Evolutionary conservation across 371 early-diverging fungal genomes (phyloP).

Genomic region (Parasitella parasitica): DNA sequence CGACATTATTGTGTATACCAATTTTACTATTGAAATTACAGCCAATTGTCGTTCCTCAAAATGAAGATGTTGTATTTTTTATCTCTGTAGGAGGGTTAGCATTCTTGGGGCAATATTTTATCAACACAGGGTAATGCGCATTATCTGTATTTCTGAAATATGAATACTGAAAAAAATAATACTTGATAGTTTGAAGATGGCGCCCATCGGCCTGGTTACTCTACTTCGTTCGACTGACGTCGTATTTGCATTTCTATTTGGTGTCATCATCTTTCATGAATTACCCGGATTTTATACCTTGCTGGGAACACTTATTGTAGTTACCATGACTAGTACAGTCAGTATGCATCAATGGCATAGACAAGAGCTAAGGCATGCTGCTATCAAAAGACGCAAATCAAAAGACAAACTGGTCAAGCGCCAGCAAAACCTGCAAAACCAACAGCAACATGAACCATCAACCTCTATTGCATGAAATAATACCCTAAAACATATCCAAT

Average conservation of each 20-base stretch:
- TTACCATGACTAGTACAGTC: constrained; percentile 58
- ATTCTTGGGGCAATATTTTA: constrained; percentile 69
- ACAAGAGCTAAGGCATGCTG: constrained; percentile 9
- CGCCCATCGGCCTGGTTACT: constrained; percentile 68
- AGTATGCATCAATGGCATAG: constrained; percentile 58
- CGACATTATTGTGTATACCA: constrained; percentile 23
- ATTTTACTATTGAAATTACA: background rate
- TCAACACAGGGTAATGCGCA: constrained; percentile 59
- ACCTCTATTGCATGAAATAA: background rate
- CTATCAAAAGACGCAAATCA: constrained; percentile 11
- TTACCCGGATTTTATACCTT: constrained; percentile 52
- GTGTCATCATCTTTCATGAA: constrained; percentile 67
- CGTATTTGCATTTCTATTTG: constrained; percentile 75
- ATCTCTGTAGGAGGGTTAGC: constrained; percentile 56
- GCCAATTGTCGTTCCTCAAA: constrained; percentile 6
- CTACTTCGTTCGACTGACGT: constrained; percentile 77
- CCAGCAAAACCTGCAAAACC: constrained; percentile 2
- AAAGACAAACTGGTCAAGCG: constrained; percentile 7
- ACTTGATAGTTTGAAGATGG: constrained; percentile 57
- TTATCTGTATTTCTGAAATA: background rate
- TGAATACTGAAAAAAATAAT: too few relatives aligned
- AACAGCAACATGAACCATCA: background rate
- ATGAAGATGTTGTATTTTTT: background rate
- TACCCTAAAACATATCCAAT: background rate
- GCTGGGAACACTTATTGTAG: constrained; percentile 63